Evolutionary conservation across 768 basidiomycete species (phyloP), one percentile per base, ranked within the genome.

Genomic region (Coprinopsis sp.): DNA sequence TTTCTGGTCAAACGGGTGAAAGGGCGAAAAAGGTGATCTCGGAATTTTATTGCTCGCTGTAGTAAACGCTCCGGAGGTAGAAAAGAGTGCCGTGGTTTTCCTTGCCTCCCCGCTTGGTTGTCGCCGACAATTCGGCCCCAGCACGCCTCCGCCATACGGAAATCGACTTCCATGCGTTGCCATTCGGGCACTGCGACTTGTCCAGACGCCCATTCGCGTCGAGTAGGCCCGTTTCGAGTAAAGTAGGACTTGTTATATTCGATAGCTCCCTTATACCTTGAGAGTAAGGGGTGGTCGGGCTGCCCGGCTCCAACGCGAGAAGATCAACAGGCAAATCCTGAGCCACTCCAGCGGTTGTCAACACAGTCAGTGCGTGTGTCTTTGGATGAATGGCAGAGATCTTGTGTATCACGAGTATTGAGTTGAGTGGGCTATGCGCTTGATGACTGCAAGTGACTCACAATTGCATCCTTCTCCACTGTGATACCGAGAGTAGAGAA

Each of bases 391-490:
- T 67, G 4, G 62, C 60, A 37, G 74, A 65, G 24, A 82, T 67
- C 78, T 81, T 23, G 37, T 19, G 3, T 6, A 24, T 22, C 39
- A 33, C 53, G 21, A 28, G 39, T 10, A 38, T 13, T 39, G 22
- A 4, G 8, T 39, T 23, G 22, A 10, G 16, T 5, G 25, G 5
- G 37, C n/a, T 31, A n/a, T 31, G 29, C 8, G 29, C 16, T 36
- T 12, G 27, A 44, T 16, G 41, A 22, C 23, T 18, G 19, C 23
- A 38, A 33, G n/a, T 21, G 31, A 53, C 72, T 45, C 52, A 79
- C 79, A 33, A 82, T 63, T 27, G 68, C 60, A 51, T 83, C 80
- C 54, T 81, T 81, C 60, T 79, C 76, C n/a, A 82, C 63, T 1
- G 59, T 47, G 12, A 74, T 24, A 37, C 64, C 59, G 6, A 68